Evolutionary conservation across 1,284 basidiomycete species (phyloP), one percentile per base, ranked within the genome.

Genomic region (Trichosporon asahii): DNA sequence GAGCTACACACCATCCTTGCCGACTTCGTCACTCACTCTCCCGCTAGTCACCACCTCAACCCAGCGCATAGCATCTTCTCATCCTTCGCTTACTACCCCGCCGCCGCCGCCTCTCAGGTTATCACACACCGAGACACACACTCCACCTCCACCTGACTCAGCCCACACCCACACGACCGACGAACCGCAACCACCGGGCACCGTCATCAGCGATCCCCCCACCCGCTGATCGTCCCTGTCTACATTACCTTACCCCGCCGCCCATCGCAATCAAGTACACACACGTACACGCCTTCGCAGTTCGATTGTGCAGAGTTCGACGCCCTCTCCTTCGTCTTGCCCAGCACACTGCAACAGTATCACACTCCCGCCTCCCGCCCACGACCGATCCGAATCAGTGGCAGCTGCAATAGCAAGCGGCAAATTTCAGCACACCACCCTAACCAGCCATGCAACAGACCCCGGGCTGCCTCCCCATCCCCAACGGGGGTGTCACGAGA

Each of bases 401-500:
- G 35, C 35, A 37, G n/a, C n/a, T n/a, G n/a, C n/a, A n/a, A n/a
- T 9, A 33, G 35, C 35, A 37, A 37, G 57, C 57, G 57, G 57
- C 57, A 31, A 61, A 61, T 61, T n/a, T 61, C 57, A 61, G 27
- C 23, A 23, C 8, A 2, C 31, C 31, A 23, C 21, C 49, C 3
- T 11, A 31, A 6, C 12, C 18, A 61, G 29, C 29, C 57, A 61
- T 61, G 57, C 57, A 61, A 31, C 57, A 61, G 57, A 61, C 57
- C 14, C 57, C 57, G 18, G 57, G 57, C 29, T 61, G 57, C 57
- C 57, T 61, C 57, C 57, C 57, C 57, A 61, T 61, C 57, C 57
- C 57, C 27, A 61, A 61, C 23, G 57, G 57, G 57, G 57, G 57
- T 31, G 57, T 61, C 57, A 61, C 57, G 57, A 61, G 57, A 61